Base-by-base conservation (phyloP, 306 rosid genomes). In the Cotoneaster glaucophyllus region DNA sequence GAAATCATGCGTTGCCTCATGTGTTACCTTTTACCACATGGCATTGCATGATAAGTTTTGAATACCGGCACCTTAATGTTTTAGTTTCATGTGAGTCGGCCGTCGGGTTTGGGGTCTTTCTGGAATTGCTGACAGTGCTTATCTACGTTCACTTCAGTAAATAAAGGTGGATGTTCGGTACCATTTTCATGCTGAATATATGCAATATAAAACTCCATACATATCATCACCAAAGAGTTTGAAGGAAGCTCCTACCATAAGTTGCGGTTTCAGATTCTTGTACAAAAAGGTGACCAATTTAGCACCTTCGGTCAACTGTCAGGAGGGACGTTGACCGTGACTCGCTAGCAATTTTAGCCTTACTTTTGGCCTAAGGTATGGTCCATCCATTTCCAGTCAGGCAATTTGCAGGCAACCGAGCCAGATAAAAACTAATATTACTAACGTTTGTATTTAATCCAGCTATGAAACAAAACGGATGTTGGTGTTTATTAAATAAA, bases 251-350 rank as follows among this genome's bases (percentile, higher is more conserved):
- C 39, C 8, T 34, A 6, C 6, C 39, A 34, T 34, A 34, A 34
- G 8, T 34, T 15, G 54, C 54, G 2, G 39, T 34, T 34, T 6
- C 39, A 34, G 54, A 18, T 48, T 48, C 66, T 56, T 26, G 54
- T 65, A 70, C 54, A 64, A 64, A 70, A 71, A 71, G 64, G 24
- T 37, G 68, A 15, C 15, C 39, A 19, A 68, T 28, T 68, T 64
- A 82, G 87, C 71, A 71, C 74, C 75, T 79, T 57, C 19, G 50
- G 59, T 78, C 41, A 50, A 7, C 18, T 34, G 10, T 54, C 65
- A 21, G 44, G 50, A 34, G 64, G 34, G 32, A 34, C 52, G 22
- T 32, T 54, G 66, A 34, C 50, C 8, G 50, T 32, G 66, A 34
- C 31, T 4, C 3, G 48, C 11, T 54, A 37, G 18, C 24, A 8